Evolutionary conservation across 805 yeast genomes (phyloP).

Genomic region (Ogataea saltuana): DNA sequence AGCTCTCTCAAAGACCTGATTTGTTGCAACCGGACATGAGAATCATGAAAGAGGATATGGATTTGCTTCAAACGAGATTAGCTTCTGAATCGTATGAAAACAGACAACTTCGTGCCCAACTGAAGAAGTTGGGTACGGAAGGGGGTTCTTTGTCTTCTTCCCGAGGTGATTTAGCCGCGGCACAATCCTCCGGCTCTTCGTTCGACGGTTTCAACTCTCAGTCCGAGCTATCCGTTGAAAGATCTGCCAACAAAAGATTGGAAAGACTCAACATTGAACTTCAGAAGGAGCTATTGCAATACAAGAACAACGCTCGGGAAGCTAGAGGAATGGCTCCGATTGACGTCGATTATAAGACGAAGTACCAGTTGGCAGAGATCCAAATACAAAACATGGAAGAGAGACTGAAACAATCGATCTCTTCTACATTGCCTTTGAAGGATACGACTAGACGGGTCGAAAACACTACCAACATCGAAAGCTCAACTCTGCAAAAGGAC

Average conservation of each 20-base stretch:
- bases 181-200: constrained; percentile 1
- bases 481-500: constrained; percentile 24
- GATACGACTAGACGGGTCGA: constrained; percentile 22
- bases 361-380: constrained; percentile 49
- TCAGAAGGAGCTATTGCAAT: constrained; percentile 37
- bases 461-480: constrained; percentile 18
- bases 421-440: constrained; percentile 36
- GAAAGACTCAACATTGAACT: constrained; percentile 35
- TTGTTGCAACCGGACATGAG: constrained; percentile 15
- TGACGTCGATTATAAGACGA: constrained; percentile 42
- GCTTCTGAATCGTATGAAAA: constrained; percentile 65
- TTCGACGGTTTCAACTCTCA: constrained; percentile 4
- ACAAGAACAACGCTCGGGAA: constrained; percentile 32
- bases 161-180: constrained; percentile 2
- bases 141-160: not conserved
- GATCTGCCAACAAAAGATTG: constrained; percentile 34
- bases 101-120: constrained; percentile 46
- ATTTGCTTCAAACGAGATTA: constrained; percentile 60
- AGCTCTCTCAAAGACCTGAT: constrained; percentile 30
- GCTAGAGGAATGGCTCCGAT: constrained; percentile 40
- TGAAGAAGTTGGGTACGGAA: constrained; percentile 37
- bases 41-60: constrained; percentile 52
- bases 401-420: constrained; percentile 29
- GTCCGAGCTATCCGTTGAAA: constrained; percentile 29
- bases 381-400: constrained; percentile 43